phyloP scores from a whole-genome alignment of 495 filamentous ascomycete genomes.

The Cryomyces minteri region DNA sequence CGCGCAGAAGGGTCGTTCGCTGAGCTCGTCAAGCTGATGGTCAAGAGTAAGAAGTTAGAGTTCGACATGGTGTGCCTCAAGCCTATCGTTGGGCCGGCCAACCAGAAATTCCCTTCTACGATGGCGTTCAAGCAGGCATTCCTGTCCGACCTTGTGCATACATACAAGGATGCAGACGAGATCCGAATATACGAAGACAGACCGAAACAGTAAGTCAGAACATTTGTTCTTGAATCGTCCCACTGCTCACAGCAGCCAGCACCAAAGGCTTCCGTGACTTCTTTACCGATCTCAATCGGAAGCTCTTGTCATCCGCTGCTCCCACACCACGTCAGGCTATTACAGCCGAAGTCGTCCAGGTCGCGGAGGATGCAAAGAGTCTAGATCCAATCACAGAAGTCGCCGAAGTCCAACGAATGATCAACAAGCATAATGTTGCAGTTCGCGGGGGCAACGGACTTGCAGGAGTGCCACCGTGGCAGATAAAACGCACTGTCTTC shows the following conservation, averaged over 20 bases:
- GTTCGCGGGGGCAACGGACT: constrained; percentile 25
- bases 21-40: constrained; percentile 67
- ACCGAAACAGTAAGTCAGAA: constrained; percentile 34
- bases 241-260: constrained; percentile 3
- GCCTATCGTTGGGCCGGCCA: constrained; percentile 60
- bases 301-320: constrained; percentile 18
- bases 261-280: constrained; percentile 70
- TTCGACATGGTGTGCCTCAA: constrained; percentile 88
- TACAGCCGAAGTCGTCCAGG: constrained; percentile 66
- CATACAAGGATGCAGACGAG: constrained; percentile 67
- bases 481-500: constrained; percentile 73
- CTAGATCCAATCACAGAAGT: constrained; percentile 77
- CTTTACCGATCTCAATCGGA: constrained; percentile 51
- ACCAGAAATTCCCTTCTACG: constrained; percentile 56
- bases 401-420: constrained; percentile 70
- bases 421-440: constrained; percentile 63
- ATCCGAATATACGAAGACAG: constrained; percentile 56
- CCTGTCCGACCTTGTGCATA: constrained; percentile 59
- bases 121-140: constrained; percentile 80
- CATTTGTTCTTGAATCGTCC: constrained; percentile 1
- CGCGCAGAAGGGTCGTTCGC: constrained; percentile 58
- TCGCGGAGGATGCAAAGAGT: constrained; percentile 51
- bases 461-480: constrained; percentile 23
- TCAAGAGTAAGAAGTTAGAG: constrained; percentile 53
- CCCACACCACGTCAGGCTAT: constrained; percentile 37